Percentiles rank a stretch among this genome's conserved stretches.
phyloP scores from a whole-genome alignment of 2,329 filamentous ascomycete species.

The Myriosclerotinia curreyana region DNA sequence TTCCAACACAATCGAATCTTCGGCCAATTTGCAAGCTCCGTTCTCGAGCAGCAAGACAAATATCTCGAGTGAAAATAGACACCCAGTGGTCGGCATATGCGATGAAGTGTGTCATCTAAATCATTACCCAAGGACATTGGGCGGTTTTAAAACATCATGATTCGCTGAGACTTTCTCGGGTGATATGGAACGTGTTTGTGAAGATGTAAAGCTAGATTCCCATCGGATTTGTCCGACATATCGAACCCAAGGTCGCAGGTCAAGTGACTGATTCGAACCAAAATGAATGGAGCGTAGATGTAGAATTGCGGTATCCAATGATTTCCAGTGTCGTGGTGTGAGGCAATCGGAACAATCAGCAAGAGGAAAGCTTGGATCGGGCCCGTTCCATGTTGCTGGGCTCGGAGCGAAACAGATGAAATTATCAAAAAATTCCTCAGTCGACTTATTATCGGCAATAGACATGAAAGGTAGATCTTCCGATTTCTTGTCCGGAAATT shows the following conservation, averaged over 20 bases:
- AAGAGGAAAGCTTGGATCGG: not conserved
- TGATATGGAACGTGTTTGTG: not conserved
- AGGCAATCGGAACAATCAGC: not conserved
- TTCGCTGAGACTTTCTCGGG: not conserved
- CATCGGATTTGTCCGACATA: too few relatives aligned
- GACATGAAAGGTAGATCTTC: not conserved
- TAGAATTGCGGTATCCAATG: not conserved
- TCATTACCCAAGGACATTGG: not conserved
- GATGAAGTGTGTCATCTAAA: too few relatives aligned
- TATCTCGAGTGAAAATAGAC: too few relatives aligned
- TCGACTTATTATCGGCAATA: not conserved
- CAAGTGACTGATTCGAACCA: not conserved
- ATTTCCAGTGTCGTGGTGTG: not conserved
- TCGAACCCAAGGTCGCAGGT: not conserved
- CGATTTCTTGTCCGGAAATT: not conserved
- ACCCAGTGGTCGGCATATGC: too few relatives aligned
- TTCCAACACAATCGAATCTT: too few relatives aligned
- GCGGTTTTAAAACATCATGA: too few relatives aligned
- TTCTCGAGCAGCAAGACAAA: too few relatives aligned
- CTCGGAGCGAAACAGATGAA: not conserved
- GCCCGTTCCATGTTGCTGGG: not conserved
- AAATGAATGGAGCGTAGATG: not conserved
- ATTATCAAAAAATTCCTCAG: not conserved
- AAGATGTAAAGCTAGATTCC: too few relatives aligned
- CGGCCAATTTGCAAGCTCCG: too few relatives aligned